Evolutionary conservation across 306 rosid species (phyloP), one percentile per base, ranked within the genome.

Genomic region (Vigna radiata): DNA sequence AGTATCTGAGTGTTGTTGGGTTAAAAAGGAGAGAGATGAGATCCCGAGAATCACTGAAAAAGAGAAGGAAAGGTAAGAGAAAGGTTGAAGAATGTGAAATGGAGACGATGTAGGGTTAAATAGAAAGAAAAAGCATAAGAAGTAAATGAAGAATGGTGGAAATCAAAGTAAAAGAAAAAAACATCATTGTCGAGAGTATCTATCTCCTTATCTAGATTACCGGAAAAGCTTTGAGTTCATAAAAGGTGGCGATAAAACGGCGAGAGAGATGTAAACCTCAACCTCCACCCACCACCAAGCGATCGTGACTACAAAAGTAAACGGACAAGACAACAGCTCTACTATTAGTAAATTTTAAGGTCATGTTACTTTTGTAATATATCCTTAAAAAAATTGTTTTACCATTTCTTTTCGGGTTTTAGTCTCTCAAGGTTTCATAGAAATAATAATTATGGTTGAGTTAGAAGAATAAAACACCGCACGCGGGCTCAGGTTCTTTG

Each of bases 171-270:
- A 10, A 21, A 72, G 88, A 82, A 17, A 65, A 87, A 81, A 82
- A 54, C 14, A 78, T 86, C 83, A 39, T 62, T 82, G 72, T 85
- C 81, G 69, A 60, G 74, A 46, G 17, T 79, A 73, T 87, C 83
- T 90, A 86, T 83, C 86, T 88, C 88, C 81, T 78, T 86, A 61
- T 90, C 89, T 87, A 81, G 96, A 91, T 94, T 94, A 86, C 86
- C 86, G 91, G 83, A 77, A 93, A 93, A 91, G 97, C 90, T 79
- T 87, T 48, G 72, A 72, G 78, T 70, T 53, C 77, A 82, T 78
- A 73, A 88, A 84, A 79, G 82, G 83, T 64, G 93, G 97, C 90
- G 93, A 88, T 91, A 76, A 86, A 85, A 80, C 80, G 85, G 91
- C 81, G 18, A 75, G 80, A 81, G 86, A 82, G 83, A 86, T 77